Evolutionary conservation across 208 protist species (phyloP).

Genomic region (Leishmania martiniquensis): DNA sequence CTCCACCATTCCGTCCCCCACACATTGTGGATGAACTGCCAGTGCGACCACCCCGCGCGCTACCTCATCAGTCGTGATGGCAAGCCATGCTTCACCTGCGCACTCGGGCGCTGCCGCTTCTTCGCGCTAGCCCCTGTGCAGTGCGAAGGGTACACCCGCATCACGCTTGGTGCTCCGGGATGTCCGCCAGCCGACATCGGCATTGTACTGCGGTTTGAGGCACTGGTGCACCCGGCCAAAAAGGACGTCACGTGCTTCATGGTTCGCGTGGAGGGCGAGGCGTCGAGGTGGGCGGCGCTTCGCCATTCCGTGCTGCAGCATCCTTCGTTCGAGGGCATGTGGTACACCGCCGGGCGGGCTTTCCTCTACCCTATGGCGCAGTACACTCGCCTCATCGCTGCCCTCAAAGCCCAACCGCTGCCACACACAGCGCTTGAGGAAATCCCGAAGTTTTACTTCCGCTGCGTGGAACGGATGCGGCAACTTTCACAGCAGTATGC

Average conservation of each 20-base stretch:
- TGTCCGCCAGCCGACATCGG: conserved; percentile 27
- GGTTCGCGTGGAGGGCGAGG: conserved; percentile 29
- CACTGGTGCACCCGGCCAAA: conserved; percentile 54
- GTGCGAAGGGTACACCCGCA: conserved; percentile 65
- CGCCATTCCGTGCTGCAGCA: conserved; percentile 49
- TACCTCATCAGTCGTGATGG: conserved; percentile 57
- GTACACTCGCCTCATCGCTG: conserved; percentile 52
- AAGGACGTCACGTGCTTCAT: conserved; percentile 38
- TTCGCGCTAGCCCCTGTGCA: conserved; percentile 56
- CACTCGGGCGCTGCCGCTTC: conserved; percentile 62
- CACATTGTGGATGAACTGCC: conserved; percentile 65
- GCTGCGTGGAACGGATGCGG: conserved; percentile 52
- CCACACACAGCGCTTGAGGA: conserved; percentile 51
- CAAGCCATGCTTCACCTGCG: conserved; percentile 59
- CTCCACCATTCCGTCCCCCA: background rate
- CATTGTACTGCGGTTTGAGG: conserved; percentile 76
- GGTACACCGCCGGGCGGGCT: conserved; percentile 51
- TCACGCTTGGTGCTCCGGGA: conserved; percentile 40
- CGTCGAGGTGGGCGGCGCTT: conserved; percentile 20
- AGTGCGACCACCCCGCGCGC: conserved; percentile 53
- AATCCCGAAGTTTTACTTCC: conserved; percentile 83
- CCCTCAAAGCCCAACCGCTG: conserved; percentile 36
- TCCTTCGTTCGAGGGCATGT: conserved; percentile 43
- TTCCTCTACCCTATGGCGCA: conserved; percentile 73
- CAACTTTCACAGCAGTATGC: conserved; percentile 40